Evolutionary conservation across 75 land plant genomes (phyloP).

Genomic region (Picea glauca): DNA sequence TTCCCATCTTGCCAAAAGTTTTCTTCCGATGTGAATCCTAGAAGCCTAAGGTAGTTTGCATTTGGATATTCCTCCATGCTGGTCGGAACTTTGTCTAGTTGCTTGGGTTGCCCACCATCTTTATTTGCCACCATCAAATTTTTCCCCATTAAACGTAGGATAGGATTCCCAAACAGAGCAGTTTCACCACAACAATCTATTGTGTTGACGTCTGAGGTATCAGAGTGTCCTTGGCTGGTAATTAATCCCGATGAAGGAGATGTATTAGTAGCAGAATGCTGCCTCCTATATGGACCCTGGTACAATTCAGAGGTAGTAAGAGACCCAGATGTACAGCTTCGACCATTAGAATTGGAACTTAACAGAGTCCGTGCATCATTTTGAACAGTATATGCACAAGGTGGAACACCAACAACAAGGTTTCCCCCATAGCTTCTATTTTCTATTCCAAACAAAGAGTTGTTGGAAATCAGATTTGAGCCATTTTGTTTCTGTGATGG

Average conservation of each 20-base stretch:
- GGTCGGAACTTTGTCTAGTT: conserved; percentile 2
- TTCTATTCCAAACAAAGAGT: background rate
- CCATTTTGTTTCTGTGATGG: conserved; percentile 6
- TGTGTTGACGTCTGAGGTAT: background rate
- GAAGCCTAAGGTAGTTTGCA: conserved; percentile 16
- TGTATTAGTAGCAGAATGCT: background rate
- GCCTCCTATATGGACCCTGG: too few relatives aligned
- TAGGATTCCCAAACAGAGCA: conserved; percentile 35
- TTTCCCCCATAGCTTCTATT: conserved; percentile 2
- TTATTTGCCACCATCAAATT: conserved; percentile 63
- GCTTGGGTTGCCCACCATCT: conserved; percentile 29
- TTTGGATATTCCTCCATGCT: conserved; percentile 3
- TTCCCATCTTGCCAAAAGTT: conserved; percentile 2
- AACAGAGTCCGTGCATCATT: too few relatives aligned
- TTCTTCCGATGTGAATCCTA: conserved; percentile 14
- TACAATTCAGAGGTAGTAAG: background rate
- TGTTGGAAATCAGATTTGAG: background rate
- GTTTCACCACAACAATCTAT: conserved; percentile 5
- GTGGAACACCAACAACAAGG: conserved; percentile 3
- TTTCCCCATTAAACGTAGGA: conserved; percentile 76
- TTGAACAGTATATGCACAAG: conserved; percentile 5
- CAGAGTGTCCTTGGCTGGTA: background rate
- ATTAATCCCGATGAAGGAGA: background rate
- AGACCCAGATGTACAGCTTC: background rate
- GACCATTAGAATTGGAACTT: background rate